A percentile compares a stretch with the other conserved stretches of the same genome.
These are phyloP conservation scores for Cylindrotheca closterium DNA, from an alignment of 108 stramenopile genomes.

Conservation along the genomic window DNA sequence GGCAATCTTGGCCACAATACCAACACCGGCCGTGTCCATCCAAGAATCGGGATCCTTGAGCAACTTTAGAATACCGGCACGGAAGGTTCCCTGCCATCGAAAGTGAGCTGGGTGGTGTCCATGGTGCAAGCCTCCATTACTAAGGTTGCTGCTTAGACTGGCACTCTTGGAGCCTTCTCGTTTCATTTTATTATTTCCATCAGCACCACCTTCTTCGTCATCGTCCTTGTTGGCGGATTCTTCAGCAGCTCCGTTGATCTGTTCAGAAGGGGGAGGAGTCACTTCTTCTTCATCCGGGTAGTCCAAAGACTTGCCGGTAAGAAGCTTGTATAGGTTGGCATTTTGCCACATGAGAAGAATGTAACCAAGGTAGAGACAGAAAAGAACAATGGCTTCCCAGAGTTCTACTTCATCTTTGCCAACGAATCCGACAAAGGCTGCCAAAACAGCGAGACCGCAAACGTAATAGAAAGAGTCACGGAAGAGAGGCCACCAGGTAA, in stretches of 20 bases:
- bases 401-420: slow-evolving; percentile 45
- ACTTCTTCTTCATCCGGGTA: slow-evolving; percentile 32
- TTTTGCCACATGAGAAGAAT: slow-evolving; percentile 74
- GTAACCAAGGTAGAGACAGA: slow-evolving; percentile 79
- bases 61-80: slow-evolving; percentile 72
- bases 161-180: slow-evolving; percentile 11
- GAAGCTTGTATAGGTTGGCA: slow-evolving; percentile 44
- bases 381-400: slow-evolving; percentile 78
- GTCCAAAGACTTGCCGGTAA: slow-evolving; percentile 52
- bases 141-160: slow-evolving; percentile 20
- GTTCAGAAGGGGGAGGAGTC: background rate
- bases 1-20: slow-evolving; percentile 70
- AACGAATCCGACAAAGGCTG: slow-evolving; percentile 47
- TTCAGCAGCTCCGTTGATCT: slow-evolving; percentile 11
- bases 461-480: slow-evolving; percentile 76
- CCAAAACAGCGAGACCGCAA: slow-evolving; percentile 52
- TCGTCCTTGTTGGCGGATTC: slow-evolving; percentile 4
- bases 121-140: background rate
- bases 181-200: slow-evolving; percentile 5
- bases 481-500: slow-evolving; percentile 86
- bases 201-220: slow-evolving; percentile 7
- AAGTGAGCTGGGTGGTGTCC: slow-evolving; percentile 20
- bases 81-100: slow-evolving; percentile 66
- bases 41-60: slow-evolving; percentile 60
- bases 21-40: slow-evolving; percentile 68